Conservation (phyloP, 345 rosid species). For the Conringia planisiliqua region DNA sequence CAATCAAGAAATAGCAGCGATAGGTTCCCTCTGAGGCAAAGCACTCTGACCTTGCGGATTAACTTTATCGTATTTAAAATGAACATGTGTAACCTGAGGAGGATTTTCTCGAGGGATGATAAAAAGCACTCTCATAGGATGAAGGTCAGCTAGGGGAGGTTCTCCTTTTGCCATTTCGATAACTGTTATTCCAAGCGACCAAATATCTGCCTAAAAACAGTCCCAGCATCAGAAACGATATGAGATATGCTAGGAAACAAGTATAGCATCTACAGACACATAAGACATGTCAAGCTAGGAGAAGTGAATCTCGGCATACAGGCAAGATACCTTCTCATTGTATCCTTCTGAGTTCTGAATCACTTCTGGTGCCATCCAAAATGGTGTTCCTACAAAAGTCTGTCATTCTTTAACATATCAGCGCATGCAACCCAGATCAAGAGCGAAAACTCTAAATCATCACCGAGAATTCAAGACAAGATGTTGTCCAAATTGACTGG, state of each 20-base stretch:
- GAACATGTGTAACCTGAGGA: slow-evolving; percentile 69
- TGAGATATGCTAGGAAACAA: not conserved
- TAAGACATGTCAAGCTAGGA: slow-evolving; percentile 14
- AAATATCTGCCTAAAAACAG: slow-evolving; percentile 83
- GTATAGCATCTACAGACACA: slow-evolving; percentile 6
- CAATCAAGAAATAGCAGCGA: not conserved
- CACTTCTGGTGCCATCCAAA: slow-evolving; percentile 99
- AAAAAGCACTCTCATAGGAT: slow-evolving; percentile 98
- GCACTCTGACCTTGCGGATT: not conserved
- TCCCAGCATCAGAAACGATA: slow-evolving; percentile 9
- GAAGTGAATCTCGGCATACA: not conserved
- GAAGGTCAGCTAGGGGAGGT: slow-evolving; percentile 98
- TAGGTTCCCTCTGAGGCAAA: not conserved
- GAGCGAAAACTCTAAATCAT: slow-evolving; percentile 4
- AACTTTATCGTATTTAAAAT: slow-evolving; percentile 24
- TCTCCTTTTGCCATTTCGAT: slow-evolving; percentile 99
- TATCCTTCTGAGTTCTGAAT: slow-evolving; percentile 98
- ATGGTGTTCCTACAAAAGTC: slow-evolving; percentile 99
- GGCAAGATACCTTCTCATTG: slow-evolving; percentile 72
- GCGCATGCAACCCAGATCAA: slow-evolving; percentile 26
- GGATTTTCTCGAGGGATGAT: slow-evolving; percentile 98
- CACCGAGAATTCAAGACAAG: slow-evolving; percentile 3
- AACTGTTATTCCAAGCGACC: slow-evolving; percentile 98
- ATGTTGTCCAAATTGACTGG: not conserved
- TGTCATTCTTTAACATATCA: slow-evolving; percentile 51